Percentiles rank a stretch among this genome's conserved stretches.
These are phyloP conservation scores for Taphrina sp. DNA, from an alignment of 1,139 yeast genomes.

Conservation along the genomic window DNA sequence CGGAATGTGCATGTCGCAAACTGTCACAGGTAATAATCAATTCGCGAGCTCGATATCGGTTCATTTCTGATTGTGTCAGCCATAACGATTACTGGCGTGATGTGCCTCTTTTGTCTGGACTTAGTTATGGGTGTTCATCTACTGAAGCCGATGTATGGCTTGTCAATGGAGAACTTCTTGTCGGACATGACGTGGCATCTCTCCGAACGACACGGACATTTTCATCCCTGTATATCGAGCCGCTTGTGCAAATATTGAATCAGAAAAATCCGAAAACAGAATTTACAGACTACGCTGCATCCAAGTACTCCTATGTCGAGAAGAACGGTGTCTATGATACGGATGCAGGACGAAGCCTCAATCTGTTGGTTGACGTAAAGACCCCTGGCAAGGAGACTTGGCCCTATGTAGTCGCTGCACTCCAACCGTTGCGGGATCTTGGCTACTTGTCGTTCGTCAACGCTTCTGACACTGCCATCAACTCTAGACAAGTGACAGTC, in stretches of 20 bases:
- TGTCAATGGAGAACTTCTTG: conserved; percentile 49
- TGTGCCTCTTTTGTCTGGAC: conserved; percentile 62
- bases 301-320: background rate
- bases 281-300: conserved; percentile 13
- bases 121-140: conserved; percentile 58
- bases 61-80: no score
- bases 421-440: conserved; percentile 45
- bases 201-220: conserved; percentile 52
- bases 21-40: no score
- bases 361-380: conserved; percentile 53
- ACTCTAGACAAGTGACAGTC: conserved; percentile 49
- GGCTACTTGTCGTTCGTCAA: conserved; percentile 48
- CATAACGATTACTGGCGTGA: conserved; percentile 76
- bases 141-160: conserved; percentile 74
- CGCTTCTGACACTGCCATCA: conserved; percentile 38
- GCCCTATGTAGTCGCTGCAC: conserved; percentile 43
- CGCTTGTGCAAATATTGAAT: conserved; percentile 52
- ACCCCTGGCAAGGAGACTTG: conserved; percentile 47
- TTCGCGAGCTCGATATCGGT: no score
- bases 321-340: conserved; percentile 50
- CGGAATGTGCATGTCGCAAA: conserved; percentile 38
- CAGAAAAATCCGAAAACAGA: conserved; percentile 46
- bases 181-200: conserved; percentile 61
- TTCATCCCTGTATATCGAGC: conserved; percentile 55
- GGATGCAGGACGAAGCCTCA: conserved; percentile 48